Evolutionary conservation across 768 basidiomycete genomes (phyloP), one percentile per base, ranked within the genome.

Genomic region (Xanthoconium purpureum): DNA sequence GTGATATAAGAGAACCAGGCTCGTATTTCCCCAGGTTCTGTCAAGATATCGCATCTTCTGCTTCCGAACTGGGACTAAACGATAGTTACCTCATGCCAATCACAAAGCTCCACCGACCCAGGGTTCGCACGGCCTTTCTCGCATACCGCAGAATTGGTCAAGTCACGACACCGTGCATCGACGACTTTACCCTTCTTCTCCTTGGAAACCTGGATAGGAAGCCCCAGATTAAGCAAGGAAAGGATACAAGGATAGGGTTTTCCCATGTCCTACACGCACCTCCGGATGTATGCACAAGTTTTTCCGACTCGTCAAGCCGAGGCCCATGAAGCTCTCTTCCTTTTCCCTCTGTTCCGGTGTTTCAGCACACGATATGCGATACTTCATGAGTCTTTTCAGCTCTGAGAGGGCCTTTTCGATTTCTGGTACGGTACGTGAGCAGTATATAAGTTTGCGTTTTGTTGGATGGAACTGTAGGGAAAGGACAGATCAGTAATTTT

Each of bases 161-260:
- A 77, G 73, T 99, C 97, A 54, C 97, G 80, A 80, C 97, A 99
- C 55, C 93, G 83, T 14, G 96, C 96, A 76, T 99, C 97, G 30
- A 99, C 95, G 0, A 95, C 85, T 68, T 90, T 94, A 6, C 97
- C 97, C 72, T 98, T 99, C 80, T 98, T 99, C 78, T 98, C 97
- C 69, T 91, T 95, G 24, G 91, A 85, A 5, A 98, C 92, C 94
- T 97, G 61, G 8, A 52, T 20, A 15, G 18, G 39, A 17, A 46
- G 11, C 28, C 13, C 6, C 8, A 17, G 39, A 28, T 58, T 20
- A 55, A 18, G 15, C 56, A 17, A 46, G 17, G 35, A n/a, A 48
- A 29, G 13, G 37, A 55, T 15, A 10, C 17, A 7, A 15, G 13
- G 37, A 51, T 2, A 8, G 29, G 18, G 40, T 8, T 36, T 30